Conservation (phyloP, 2,329 filamentous ascomycete species). For the Fusarium goolgardi region DNA sequence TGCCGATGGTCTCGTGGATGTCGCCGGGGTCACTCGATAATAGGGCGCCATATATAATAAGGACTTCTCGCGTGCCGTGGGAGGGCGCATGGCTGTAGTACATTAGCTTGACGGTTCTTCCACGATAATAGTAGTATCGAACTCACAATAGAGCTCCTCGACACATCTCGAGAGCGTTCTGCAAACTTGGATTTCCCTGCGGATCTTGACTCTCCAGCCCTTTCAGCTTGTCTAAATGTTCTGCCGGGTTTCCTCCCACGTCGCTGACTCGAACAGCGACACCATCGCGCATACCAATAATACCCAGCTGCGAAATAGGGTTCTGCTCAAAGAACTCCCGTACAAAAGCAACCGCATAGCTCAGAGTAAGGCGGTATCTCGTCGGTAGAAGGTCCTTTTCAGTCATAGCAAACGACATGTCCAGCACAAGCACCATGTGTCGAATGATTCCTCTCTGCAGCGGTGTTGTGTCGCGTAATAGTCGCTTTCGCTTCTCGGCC, state of each 20-base stretch:
- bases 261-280: constrained; percentile 87
- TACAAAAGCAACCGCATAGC: constrained; percentile 88
- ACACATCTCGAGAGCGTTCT: constrained; percentile 97
- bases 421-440: constrained; percentile 90
- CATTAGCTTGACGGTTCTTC: constrained; percentile 4
- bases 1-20: constrained; percentile 88
- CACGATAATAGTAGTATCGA: neutral
- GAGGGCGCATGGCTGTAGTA: constrained; percentile 80
- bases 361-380: constrained; percentile 82
- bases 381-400: constrained; percentile 95
- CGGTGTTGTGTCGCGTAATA: constrained; percentile 93
- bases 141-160: constrained; percentile 84
- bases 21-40: constrained; percentile 93
- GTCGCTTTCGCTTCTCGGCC: constrained; percentile 81
- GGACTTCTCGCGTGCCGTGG: constrained; percentile 92
- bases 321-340: constrained; percentile 98
- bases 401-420: constrained; percentile 92
- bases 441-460: constrained; percentile 97
- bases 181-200: constrained; percentile 81
- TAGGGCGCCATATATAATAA: constrained; percentile 91
- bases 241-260: constrained; percentile 89
- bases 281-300: constrained; percentile 93
- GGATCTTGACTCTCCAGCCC: constrained; percentile 74
- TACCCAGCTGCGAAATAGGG: constrained; percentile 93
- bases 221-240: constrained; percentile 83